Conservation (phyloP, 2,329 filamentous ascomycete species). For the Tympanopsis confertula region DNA sequence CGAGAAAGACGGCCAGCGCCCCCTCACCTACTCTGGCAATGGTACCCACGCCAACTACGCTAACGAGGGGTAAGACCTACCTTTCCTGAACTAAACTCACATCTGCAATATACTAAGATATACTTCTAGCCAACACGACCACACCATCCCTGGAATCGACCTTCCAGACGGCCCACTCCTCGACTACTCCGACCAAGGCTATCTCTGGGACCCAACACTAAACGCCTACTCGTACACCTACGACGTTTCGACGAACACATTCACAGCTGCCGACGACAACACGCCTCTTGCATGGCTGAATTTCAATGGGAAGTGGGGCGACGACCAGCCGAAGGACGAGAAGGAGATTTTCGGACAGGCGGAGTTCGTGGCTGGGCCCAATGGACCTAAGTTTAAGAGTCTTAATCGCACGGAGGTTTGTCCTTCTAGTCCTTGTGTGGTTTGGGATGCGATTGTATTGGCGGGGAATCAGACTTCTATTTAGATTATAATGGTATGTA, state of each 20-base stretch:
- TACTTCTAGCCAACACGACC: constrained; percentile 34
- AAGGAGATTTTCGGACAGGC: constrained; percentile 34
- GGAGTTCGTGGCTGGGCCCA: constrained; percentile 40
- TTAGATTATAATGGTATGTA: constrained; percentile 1
- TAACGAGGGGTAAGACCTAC: constrained; percentile 23
- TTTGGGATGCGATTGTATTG: constrained; percentile 24
- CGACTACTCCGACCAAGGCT: constrained; percentile 35
- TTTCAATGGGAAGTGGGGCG: constrained; percentile 44
- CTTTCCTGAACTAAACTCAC: neutral
- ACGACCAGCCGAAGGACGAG: constrained; percentile 35
- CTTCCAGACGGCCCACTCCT: constrained; percentile 35
- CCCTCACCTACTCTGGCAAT: constrained; percentile 39
- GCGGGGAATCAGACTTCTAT: constrained; percentile 6
- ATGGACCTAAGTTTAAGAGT: constrained; percentile 43
- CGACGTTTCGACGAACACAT: constrained; percentile 22
- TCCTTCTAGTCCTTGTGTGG: constrained; percentile 30
- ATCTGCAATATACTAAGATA: neutral
- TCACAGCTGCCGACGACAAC: constrained; percentile 29
- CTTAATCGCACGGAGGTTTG: constrained; percentile 39
- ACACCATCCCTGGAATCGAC: constrained; percentile 43
- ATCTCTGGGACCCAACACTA: constrained; percentile 40
- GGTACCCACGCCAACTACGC: constrained; percentile 53
- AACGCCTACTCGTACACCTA: constrained; percentile 39
- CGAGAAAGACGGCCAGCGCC: constrained; percentile 33
- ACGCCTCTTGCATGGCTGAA: constrained; percentile 36